A percentile compares a stretch with the other conserved stretches of the same genome.
Conservation (phyloP, 176 grass and related monocot species). For the Coix lacrymajobi region DNA sequence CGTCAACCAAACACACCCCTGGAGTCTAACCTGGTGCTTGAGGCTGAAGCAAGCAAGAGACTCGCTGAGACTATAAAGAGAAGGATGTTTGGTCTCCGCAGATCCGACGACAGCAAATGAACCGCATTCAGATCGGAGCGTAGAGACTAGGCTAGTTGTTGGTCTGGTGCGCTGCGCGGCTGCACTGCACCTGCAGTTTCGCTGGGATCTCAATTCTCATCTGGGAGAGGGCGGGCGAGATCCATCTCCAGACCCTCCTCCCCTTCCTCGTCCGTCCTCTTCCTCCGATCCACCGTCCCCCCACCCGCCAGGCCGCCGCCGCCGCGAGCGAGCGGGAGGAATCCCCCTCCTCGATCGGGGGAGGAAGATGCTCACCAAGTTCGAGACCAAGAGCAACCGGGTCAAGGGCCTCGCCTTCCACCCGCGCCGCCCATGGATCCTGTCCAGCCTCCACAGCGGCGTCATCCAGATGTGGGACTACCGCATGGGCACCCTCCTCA, state of each 20-base stretch:
- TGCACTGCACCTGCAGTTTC: not conserved
- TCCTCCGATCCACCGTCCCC: not conserved
- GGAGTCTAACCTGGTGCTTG: not conserved
- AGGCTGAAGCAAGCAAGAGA: not conserved
- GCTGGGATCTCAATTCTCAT: not conserved
- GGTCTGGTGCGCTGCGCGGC: not conserved
- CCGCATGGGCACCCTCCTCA: conserved; percentile 84
- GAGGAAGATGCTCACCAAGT: not conserved
- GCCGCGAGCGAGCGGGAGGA: not conserved
- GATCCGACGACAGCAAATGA: not conserved
- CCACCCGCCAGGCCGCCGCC: not conserved
- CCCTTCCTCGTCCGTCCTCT: not conserved
- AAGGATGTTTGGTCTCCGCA: not conserved
- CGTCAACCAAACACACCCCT: too few relatives aligned
- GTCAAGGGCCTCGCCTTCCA: conserved; percentile 8
- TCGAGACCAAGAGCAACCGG: not conserved
- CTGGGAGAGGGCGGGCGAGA: not conserved
- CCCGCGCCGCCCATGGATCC: conserved; percentile 82
- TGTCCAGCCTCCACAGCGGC: conserved; percentile 83
- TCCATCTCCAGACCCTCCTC: not conserved
- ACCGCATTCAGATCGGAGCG: not conserved
- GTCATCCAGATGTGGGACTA: conserved; percentile 97
- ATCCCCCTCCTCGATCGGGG: not conserved
- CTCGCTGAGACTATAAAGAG: not conserved
- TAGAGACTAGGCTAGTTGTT: not conserved